phyloP scores from a whole-genome alignment of 2,329 filamentous ascomycete genomes.

The Didymella lethalis region DNA sequence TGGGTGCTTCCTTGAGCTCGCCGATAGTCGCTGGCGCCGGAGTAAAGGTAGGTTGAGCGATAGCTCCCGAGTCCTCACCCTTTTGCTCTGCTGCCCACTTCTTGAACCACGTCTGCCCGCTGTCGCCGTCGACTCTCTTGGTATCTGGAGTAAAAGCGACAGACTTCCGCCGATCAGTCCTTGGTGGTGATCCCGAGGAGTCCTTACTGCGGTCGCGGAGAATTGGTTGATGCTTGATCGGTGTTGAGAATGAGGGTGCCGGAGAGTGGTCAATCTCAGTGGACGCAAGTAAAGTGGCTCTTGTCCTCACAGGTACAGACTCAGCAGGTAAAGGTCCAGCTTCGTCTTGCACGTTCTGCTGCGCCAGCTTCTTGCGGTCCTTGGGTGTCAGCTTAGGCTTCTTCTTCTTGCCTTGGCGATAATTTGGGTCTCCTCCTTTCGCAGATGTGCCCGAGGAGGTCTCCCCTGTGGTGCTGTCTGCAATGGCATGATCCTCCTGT shows the following conservation, averaged over 20 bases:
- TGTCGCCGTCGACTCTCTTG: slow-evolving; percentile 65
- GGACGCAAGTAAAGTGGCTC: slow-evolving; percentile 41
- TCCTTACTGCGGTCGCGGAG: slow-evolving; percentile 27
- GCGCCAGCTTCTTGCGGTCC: slow-evolving; percentile 14
- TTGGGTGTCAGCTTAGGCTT: slow-evolving; percentile 20
- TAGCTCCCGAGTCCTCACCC: slow-evolving; percentile 32
- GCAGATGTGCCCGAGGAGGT: slow-evolving; percentile 21
- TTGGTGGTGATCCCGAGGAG: slow-evolving; percentile 36
- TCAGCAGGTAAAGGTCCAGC: slow-evolving; percentile 37
- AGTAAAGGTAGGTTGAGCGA: slow-evolving; percentile 38
- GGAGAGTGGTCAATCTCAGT: slow-evolving; percentile 36
- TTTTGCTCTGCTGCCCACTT: slow-evolving; percentile 55
- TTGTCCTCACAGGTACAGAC: slow-evolving; percentile 17
- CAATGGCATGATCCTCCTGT: slow-evolving; percentile 20
- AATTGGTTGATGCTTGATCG: slow-evolving; percentile 27
- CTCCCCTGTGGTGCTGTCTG: slow-evolving; percentile 15
- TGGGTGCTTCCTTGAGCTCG: slow-evolving; percentile 33
- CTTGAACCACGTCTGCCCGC: slow-evolving; percentile 61
- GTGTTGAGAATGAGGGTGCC: slow-evolving; percentile 25
- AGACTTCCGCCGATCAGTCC: slow-evolving; percentile 59
- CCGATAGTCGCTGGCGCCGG: slow-evolving; percentile 30
- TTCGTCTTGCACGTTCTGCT: slow-evolving; percentile 12
- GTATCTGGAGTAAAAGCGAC: slow-evolving; percentile 72
- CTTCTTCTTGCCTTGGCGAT: slow-evolving; percentile 36
- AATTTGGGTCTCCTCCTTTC: slow-evolving; percentile 49